phyloP scores from a whole-genome alignment of 23 red algal genomes.

The Rhodosorus marinus region DNA sequence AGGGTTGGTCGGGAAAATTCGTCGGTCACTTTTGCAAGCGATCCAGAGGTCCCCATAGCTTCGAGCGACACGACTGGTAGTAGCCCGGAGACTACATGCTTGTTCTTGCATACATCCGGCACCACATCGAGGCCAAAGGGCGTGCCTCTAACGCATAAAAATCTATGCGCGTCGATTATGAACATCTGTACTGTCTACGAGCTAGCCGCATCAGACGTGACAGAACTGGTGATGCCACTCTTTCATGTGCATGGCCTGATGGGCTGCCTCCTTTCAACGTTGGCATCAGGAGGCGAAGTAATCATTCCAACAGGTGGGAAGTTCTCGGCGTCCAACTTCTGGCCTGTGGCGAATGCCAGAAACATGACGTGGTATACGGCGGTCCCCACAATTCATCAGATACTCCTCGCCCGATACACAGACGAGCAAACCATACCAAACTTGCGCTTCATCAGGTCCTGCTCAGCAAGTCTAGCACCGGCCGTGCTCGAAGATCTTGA shows the following conservation, averaged over 20 bases:
- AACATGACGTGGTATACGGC: constrained; percentile 69
- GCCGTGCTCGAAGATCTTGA: constrained; percentile 41
- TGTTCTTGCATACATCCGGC: constrained; percentile 78
- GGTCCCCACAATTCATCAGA: constrained; percentile 80
- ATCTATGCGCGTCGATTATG: constrained; percentile 22
- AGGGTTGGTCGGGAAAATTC: no score
- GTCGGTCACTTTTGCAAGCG: constrained; percentile 4
- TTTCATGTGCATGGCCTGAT: constrained; percentile 90
- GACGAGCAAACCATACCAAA: constrained; percentile 28
- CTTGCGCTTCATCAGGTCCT: constrained; percentile 59
- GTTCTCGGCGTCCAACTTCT: constrained; percentile 71
- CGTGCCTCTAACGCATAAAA: constrained; percentile 59
- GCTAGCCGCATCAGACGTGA: constrained; percentile 21
- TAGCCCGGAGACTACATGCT: constrained; percentile 10
- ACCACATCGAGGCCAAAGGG: constrained; percentile 77
- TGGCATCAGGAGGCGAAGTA: constrained; percentile 64
- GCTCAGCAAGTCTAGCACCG: constrained; percentile 59
- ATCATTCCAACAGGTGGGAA: constrained; percentile 37
- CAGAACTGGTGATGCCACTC: constrained; percentile 69
- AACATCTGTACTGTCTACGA: constrained; percentile 51
- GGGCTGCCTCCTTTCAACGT: constrained; percentile 40
- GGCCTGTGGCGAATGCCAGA: constrained; percentile 12
- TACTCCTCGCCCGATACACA: constrained; percentile 49
- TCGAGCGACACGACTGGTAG: background rate
- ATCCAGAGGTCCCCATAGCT: background rate